These are phyloP conservation scores for Aureobasidium sp. DNA, from an alignment of 2,329 filamentous ascomycete species.

Conservation along the genomic window DNA sequence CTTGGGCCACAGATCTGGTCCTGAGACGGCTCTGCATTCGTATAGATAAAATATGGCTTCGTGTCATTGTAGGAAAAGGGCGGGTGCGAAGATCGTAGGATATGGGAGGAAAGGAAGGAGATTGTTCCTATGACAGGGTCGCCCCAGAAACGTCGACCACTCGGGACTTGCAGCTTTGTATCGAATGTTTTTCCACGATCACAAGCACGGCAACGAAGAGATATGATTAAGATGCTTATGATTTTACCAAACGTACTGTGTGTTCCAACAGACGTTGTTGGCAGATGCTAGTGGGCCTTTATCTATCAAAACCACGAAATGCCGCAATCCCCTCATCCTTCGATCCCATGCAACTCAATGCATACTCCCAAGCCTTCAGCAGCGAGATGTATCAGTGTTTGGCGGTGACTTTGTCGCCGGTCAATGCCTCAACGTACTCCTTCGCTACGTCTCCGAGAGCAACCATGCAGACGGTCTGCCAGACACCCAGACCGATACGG, in stretches of 20 bases:
- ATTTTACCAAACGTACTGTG: neutral
- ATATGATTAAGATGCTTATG: neutral
- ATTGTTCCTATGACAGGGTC: no score
- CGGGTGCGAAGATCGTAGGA: no score
- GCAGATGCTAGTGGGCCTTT: neutral
- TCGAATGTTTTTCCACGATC: neutral
- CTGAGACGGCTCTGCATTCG: no score
- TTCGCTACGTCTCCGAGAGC: constrained; percentile 81
- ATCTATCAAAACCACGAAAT: neutral
- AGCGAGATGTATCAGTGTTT: constrained; percentile 43
- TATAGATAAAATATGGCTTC: no score
- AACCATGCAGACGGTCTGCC: constrained; percentile 99
- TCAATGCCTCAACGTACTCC: constrained; percentile 56
- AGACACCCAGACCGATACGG: constrained; percentile 88
- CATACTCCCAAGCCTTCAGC: no score
- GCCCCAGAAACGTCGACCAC: no score
- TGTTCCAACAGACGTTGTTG: neutral
- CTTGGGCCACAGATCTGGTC: no score
- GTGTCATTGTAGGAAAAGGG: no score
- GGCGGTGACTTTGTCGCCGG: constrained; percentile 53
- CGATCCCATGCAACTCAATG: neutral
- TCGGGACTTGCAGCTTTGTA: neutral
- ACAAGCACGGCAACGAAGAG: neutral
- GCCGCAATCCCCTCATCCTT: neutral
- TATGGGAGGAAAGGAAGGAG: no score